Evolutionary conservation across 2,329 filamentous ascomycete genomes (phyloP), one percentile per base, ranked within the genome.

Genomic region (Clonostachys rhizophaga): DNA sequence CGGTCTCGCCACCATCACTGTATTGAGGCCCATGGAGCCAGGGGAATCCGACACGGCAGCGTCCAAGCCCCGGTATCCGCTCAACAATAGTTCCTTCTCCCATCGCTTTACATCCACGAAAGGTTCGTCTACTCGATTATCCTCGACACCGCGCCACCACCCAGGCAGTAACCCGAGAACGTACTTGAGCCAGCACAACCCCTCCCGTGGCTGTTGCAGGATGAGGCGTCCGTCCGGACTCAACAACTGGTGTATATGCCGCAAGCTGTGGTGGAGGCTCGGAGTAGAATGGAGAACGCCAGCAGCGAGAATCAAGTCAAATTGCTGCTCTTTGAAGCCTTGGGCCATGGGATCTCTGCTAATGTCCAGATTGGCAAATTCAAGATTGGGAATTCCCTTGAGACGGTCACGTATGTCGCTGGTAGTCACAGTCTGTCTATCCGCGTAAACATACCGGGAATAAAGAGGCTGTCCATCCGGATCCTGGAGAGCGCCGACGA

Each of bases 271-370:
- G 37, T 44, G 48, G 44, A 66, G 43, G 47, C 45, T 39, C 4
- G 40, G 34, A 1, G 69, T 71, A 2, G 67, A 64, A 42, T 73
- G 67, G 0, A 76, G 37, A 1, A 66, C 62, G 20, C 62, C 57
- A 5, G 60, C 55, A 1, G 63, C 65, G 16, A 72, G 50, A 18
- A 73, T 50, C 7, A 72, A 24, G 39, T 74, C 70, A 49, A 62
- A 71, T 0, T 54, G 49, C 1, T 51, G 44, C 1, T 53, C 53
- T 0, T 50, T 24, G 41, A 66, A 69, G 0, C 63, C 67, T 44
- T 71, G 68, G 6, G 53, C 50, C 0, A 33, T 33, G 2, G 55
- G 53, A 20, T 61, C 55, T 14, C 59, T 52, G 16, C 44, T 45
- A 14, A 61, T 53, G 40, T 62, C 52, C 39, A 55, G 52, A 9